phyloP scores from a whole-genome alignment of 768 basidiomycete species.

The Cystofilobasidium macerans region DNA sequence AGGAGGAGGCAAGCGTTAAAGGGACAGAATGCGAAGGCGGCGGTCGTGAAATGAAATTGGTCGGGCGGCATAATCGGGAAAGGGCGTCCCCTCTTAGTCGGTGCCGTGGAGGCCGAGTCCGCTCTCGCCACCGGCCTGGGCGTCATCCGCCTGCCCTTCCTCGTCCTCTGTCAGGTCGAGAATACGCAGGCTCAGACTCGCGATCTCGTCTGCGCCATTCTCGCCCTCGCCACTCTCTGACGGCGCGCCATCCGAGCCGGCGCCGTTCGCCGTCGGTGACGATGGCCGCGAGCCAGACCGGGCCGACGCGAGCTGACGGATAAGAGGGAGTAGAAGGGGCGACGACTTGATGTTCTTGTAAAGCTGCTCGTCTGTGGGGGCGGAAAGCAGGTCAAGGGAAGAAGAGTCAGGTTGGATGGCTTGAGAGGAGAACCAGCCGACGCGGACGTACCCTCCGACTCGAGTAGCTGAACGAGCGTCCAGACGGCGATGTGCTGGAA shows the following conservation, averaged over 20 bases:
- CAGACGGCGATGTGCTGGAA: conserved; percentile 99
- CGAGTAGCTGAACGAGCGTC: conserved; percentile 95
- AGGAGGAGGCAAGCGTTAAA: conserved; percentile 33
- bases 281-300: conserved; percentile 31
- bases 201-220: conserved; percentile 81
- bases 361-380: conserved; percentile 61
- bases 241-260: conserved; percentile 59
- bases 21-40: conserved; percentile 24
- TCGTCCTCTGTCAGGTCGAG: conserved; percentile 63
- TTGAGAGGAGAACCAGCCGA: background rate
- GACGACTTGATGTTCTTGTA: conserved; percentile 84
- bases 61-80: no score
- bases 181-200: conserved; percentile 69
- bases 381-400: conserved; percentile 4
- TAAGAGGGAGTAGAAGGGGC: conserved; percentile 66
- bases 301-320: conserved; percentile 57
- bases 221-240: conserved; percentile 48
- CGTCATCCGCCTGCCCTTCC: background rate
- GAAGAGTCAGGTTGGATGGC: background rate
- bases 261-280: conserved; percentile 31
- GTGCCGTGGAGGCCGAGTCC: conserved; percentile 7
- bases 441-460: conserved; percentile 65
- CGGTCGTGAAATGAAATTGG: conserved; percentile 18
- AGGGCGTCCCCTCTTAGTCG: background rate
- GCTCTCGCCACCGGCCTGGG: background rate